phyloP scores from a whole-genome alignment of 192 early-diverging fungal species.

The Coemansia sp. region DNA sequence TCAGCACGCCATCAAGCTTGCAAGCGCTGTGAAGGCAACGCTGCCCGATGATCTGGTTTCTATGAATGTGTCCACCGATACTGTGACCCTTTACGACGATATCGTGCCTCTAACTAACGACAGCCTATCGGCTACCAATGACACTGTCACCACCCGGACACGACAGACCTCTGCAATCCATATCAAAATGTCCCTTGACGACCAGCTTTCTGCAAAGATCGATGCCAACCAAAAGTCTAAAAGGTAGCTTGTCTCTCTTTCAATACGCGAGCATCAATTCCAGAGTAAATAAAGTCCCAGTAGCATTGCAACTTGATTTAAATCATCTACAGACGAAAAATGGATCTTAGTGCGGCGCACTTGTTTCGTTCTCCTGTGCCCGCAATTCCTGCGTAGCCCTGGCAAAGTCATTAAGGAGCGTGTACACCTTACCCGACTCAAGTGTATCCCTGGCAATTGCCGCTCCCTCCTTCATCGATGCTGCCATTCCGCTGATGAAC shows the following conservation, averaged over 20 bases:
- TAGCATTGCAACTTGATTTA: neutral
- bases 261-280: neutral
- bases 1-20: slow-evolving; percentile 64
- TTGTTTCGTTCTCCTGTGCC: slow-evolving; percentile 11
- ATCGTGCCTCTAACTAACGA: slow-evolving; percentile 66
- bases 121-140: slow-evolving; percentile 9
- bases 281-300: neutral
- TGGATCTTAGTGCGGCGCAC: neutral
- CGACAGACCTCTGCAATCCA: slow-evolving; percentile 71
- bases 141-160: slow-evolving; percentile 46
- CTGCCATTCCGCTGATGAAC: slow-evolving; percentile 74
- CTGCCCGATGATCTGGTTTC: slow-evolving; percentile 58
- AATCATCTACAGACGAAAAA: neutral
- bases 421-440: slow-evolving; percentile 64
- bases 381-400: slow-evolving; percentile 24
- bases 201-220: slow-evolving; percentile 11
- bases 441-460: slow-evolving; percentile 73
- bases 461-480: slow-evolving; percentile 74
- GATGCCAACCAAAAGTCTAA: slow-evolving; percentile 11
- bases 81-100: slow-evolving; percentile 76
- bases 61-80: slow-evolving; percentile 66
- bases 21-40: slow-evolving; percentile 61
- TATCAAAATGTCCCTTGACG: slow-evolving; percentile 57
- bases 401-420: slow-evolving; percentile 65
- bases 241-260: neutral